phyloP scores from a whole-genome alignment of 2,329 filamentous ascomycete genomes.

The Mariannaea elegans region DNA sequence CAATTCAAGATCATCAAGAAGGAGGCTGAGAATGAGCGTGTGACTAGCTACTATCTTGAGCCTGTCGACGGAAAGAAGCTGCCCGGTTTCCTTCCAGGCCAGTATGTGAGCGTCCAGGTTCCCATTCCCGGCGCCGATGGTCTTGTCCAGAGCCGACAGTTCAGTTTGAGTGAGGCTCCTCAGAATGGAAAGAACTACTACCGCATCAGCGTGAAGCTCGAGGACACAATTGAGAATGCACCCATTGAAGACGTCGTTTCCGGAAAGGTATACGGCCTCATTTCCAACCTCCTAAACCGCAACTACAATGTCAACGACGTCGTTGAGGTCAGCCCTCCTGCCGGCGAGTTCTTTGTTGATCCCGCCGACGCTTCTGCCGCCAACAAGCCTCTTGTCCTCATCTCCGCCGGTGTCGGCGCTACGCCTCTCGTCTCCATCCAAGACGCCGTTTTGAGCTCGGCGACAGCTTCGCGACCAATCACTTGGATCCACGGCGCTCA shows the following conservation, averaged over 20 bases:
- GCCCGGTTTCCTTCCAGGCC: slow-evolving; percentile 72
- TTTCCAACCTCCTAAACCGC: slow-evolving; percentile 63
- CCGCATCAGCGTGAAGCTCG: slow-evolving; percentile 79
- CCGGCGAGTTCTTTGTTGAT: slow-evolving; percentile 71
- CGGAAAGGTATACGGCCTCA: slow-evolving; percentile 53
- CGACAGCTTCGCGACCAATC: slow-evolving; percentile 54
- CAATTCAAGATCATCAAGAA: slow-evolving; percentile 67
- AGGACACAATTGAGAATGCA: slow-evolving; percentile 50
- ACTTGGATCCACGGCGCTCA: slow-evolving; percentile 71
- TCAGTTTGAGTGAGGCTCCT: slow-evolving; percentile 72
- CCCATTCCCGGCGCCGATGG: slow-evolving; percentile 66
- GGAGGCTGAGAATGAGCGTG: slow-evolving; percentile 65
- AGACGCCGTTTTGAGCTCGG: slow-evolving; percentile 56
- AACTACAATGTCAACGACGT: slow-evolving; percentile 59
- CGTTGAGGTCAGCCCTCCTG: slow-evolving; percentile 64
- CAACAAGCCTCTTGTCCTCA: slow-evolving; percentile 67
- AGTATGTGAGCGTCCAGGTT: slow-evolving; percentile 75
- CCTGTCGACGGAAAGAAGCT: slow-evolving; percentile 65
- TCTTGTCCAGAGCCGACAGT: slow-evolving; percentile 77
- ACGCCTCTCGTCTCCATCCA: slow-evolving; percentile 74
- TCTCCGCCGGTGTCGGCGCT: slow-evolving; percentile 74
- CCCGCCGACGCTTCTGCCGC: slow-evolving; percentile 49
- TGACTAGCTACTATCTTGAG: slow-evolving; percentile 76
- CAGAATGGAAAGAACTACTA: slow-evolving; percentile 64
- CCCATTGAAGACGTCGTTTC: slow-evolving; percentile 44